These are phyloP conservation scores for Yamadazyma insecticola DNA, from an alignment of 805 yeast genomes.

Conservation along the genomic window DNA sequence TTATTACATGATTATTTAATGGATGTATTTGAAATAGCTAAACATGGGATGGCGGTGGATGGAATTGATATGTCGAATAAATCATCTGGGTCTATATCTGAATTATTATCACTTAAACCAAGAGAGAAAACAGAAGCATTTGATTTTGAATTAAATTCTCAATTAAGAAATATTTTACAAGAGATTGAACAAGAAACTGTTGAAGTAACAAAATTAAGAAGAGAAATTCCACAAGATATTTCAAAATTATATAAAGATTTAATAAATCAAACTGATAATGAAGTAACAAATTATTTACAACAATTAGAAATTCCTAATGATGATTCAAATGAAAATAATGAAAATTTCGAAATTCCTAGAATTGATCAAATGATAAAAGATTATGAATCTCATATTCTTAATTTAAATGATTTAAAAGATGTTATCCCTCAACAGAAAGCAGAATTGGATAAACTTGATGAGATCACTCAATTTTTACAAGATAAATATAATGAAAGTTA, in stretches of 20 bases:
- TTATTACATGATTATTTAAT: constrained; percentile 43
- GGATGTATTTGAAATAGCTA: constrained; percentile 54
- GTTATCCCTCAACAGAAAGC: constrained; percentile 32
- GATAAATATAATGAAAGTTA: constrained; percentile 1
- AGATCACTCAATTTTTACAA: constrained; percentile 13
- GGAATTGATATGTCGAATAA: constrained; percentile 38
- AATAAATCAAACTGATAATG: constrained; percentile 25
- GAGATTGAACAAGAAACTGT: constrained; percentile 62
- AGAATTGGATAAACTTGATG: constrained; percentile 29
- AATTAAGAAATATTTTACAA: constrained; percentile 51
- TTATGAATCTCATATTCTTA: constrained; percentile 23
- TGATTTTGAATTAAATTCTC: constrained; percentile 58
- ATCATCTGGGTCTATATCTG: constrained; percentile 16
- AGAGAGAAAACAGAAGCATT: constrained; percentile 59
- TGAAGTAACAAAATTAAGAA: constrained; percentile 50
- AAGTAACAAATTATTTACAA: constrained; percentile 21
- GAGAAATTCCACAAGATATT: constrained; percentile 44
- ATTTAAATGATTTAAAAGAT: constrained; percentile 29
- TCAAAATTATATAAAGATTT: constrained; percentile 31
- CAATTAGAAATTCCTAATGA: not conserved
- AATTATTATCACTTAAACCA: constrained; percentile 23
- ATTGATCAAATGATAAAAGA: constrained; percentile 17
- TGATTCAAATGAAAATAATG: not conserved
- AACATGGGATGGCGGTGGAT: constrained; percentile 53
- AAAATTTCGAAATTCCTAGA: constrained; percentile 2